Percentiles rank a stretch among this genome's conserved stretches.
Evolutionary conservation across 306 rosid species (phyloP).

Genomic region (Acacia confusa): DNA sequence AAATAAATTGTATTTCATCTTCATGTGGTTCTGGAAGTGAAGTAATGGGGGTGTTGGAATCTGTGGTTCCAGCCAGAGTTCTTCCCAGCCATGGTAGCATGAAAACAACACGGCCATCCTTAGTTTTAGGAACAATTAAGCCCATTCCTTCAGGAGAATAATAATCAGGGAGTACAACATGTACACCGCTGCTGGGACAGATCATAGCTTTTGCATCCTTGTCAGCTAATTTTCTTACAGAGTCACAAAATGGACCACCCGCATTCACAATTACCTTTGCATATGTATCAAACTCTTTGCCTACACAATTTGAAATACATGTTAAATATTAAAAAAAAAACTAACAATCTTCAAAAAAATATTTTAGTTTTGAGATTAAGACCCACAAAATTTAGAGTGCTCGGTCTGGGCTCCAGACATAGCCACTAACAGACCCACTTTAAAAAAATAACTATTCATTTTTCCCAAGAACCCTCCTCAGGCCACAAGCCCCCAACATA

Average conservation of each 20-base stretch:
- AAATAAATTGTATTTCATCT: slow-evolving; percentile 90
- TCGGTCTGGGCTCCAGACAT: not conserved
- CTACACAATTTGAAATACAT: slow-evolving; percentile 47
- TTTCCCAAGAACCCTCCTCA: not conserved
- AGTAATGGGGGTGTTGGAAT: slow-evolving; percentile 81
- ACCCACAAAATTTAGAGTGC: not conserved
- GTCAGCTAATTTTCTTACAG: slow-evolving; percentile 81
- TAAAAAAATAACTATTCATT: not conserved
- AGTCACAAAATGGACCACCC: slow-evolving; percentile 94
- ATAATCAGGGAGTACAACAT: slow-evolving; percentile 93
- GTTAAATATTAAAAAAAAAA: slow-evolving; percentile 33
- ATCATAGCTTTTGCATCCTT: slow-evolving; percentile 67
- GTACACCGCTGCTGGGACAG: slow-evolving; percentile 98
- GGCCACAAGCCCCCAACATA: not conserved
- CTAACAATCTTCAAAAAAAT: not conserved
- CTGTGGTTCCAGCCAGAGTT: slow-evolving; percentile 98
- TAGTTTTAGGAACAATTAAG: slow-evolving; percentile 94
- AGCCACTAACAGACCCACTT: slow-evolving; percentile 7
- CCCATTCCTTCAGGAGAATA: slow-evolving; percentile 99
- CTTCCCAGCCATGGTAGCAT: slow-evolving; percentile 99
- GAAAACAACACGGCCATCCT: slow-evolving; percentile 96
- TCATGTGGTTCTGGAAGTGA: slow-evolving; percentile 96
- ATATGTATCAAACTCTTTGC: slow-evolving; percentile 86
- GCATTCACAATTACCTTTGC: slow-evolving; percentile 98
- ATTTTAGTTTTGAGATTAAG: not conserved